A percentile compares a stretch with the other conserved stretches of the same genome.
These are phyloP conservation scores for Plasmodium knowlesi DNA, from an alignment of 169 alveolate species.

Conservation along the genomic window DNA sequence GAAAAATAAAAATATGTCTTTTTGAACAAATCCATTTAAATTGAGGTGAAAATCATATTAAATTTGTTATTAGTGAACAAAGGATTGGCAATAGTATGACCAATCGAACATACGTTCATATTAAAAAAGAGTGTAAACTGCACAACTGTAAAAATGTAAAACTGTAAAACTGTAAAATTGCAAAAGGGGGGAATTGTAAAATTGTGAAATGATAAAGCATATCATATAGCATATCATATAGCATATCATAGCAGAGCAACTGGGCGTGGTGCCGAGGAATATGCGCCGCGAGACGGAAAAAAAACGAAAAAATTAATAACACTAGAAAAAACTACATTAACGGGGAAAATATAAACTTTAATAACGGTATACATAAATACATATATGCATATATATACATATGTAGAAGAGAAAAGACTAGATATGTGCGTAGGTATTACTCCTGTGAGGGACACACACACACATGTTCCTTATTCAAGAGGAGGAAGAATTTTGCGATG, in stretches of 20 bases:
- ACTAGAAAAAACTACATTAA: slow-evolving; percentile 24
- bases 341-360: slow-evolving; percentile 16
- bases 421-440: neutral
- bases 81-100: neutral
- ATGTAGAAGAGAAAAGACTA: neutral
- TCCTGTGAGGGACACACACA: neutral
- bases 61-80: neutral
- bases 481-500: neutral
- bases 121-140: neutral
- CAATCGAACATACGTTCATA: neutral
- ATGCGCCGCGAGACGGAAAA: neutral
- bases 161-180: neutral
- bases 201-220: neutral
- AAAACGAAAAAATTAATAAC: slow-evolving; percentile 12
- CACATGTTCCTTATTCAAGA: neutral
- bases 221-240: neutral
- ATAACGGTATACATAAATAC: neutral
- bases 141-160: neutral
- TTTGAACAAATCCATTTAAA: slow-evolving; percentile 2
- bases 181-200: neutral
- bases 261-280: neutral
- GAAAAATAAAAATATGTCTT: neutral
- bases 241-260: neutral
- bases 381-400: neutral
- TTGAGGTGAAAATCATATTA: slow-evolving; percentile 2